Evolutionary conservation across 352 stramenopile species (phyloP).

Genomic region (Phytophthora pseudosyringae): DNA sequence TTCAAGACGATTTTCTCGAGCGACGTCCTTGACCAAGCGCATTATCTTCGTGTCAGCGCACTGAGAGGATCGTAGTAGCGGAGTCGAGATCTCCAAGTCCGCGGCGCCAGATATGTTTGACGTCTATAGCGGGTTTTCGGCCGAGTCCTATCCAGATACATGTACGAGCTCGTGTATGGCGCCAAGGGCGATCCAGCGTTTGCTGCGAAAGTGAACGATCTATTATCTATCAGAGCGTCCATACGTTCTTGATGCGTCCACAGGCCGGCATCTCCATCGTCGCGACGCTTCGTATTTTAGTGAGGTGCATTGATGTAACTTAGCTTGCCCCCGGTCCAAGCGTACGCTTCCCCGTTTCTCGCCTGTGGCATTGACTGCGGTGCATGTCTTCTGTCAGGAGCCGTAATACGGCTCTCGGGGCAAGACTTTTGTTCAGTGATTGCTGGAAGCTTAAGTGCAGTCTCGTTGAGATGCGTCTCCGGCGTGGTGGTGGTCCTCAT

Average conservation of each 20-base stretch:
- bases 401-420: too few relatives aligned
- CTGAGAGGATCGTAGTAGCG: constrained; percentile 62
- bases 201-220: constrained; percentile 60
- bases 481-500: too few relatives aligned
- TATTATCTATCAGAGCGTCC: constrained; percentile 76
- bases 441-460: too few relatives aligned
- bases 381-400: too few relatives aligned
- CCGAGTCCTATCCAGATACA: constrained; percentile 50
- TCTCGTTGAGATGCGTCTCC: too few relatives aligned
- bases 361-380: too few relatives aligned
- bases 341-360: too few relatives aligned
- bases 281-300: constrained; percentile 46
- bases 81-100: constrained; percentile 55
- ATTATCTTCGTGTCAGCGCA: constrained; percentile 90
- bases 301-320: too few relatives aligned
- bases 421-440: too few relatives aligned
- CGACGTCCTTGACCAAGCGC: constrained; percentile 50
- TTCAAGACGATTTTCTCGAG: constrained; percentile 47
- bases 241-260: constrained; percentile 89
- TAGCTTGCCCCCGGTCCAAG: too few relatives aligned
- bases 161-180: constrained; percentile 78
- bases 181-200: constrained; percentile 71
- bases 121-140: constrained; percentile 92
- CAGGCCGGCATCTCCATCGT: constrained; percentile 90
- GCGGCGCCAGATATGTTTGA: constrained; percentile 72